phyloP scores from a whole-genome alignment of 768 basidiomycete species.

The Tylopilus plumbeoviolaceoides region DNA sequence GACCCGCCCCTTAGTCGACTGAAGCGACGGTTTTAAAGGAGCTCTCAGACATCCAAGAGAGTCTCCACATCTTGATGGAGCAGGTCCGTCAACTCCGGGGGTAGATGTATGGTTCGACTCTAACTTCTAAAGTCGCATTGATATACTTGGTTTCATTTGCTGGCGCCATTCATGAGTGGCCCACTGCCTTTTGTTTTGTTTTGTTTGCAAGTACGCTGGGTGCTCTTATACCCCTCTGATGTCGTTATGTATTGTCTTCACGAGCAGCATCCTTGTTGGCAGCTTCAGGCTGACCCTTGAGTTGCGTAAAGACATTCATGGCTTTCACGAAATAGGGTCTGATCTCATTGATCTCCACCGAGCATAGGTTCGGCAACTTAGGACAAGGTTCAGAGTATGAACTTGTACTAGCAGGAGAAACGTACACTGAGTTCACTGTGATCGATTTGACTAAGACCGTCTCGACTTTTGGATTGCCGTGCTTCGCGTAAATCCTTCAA shows the following conservation, averaged over 20 bases:
- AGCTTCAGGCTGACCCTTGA: constrained; percentile 31
- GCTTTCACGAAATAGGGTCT: constrained; percentile 83
- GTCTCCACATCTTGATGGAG: constrained; percentile 35
- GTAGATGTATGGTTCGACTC: constrained; percentile 5
- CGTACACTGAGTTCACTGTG: constrained; percentile 77
- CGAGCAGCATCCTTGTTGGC: constrained; percentile 2
- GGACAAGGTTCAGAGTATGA: background rate
- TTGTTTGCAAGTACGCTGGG: background rate
- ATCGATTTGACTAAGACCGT: constrained; percentile 77
- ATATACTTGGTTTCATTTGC: background rate
- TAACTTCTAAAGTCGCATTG: background rate
- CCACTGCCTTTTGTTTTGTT: background rate
- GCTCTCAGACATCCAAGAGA: constrained; percentile 50
- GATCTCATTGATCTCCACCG: constrained; percentile 94
- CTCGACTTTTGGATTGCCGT: constrained; percentile 88
- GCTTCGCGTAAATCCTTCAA: constrained; percentile 96
- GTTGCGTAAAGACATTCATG: constrained; percentile 68
- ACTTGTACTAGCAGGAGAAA: constrained; percentile 5
- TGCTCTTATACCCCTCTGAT: background rate
- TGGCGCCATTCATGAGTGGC: background rate
- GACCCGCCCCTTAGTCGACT: constrained; percentile 50
- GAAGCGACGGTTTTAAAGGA: constrained; percentile 67
- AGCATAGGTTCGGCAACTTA: constrained; percentile 78
- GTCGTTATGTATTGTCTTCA: constrained; percentile 1
- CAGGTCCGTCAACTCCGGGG: constrained; percentile 30